Percentiles rank a stretch among this genome's conserved stretches.
phyloP scores from a whole-genome alignment of 1,284 basidiomycete genomes.

The Rhodotorula mucilaginosa region DNA sequence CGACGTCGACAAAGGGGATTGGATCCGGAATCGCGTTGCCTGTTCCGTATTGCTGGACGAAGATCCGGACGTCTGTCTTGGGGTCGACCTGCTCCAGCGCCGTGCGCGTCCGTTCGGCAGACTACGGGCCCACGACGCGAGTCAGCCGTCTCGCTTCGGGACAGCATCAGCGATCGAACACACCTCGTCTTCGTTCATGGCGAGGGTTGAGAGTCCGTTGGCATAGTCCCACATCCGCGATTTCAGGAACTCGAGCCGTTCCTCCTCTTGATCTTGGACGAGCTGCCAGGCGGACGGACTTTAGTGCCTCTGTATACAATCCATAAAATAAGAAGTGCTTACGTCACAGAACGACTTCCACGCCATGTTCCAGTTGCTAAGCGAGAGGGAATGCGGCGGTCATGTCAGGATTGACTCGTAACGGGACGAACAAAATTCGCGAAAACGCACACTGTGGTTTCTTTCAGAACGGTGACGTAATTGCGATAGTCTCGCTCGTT shows the following conservation, averaged over 20 bases:
- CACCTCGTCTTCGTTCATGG: conserved; percentile 85
- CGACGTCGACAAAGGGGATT: conserved; percentile 70
- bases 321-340: conserved; percentile 32
- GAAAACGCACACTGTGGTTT: conserved; percentile 56
- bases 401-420: not conserved
- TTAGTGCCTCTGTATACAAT: conserved; percentile 31
- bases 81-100: conserved; percentile 51
- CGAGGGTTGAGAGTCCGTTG: conserved; percentile 91
- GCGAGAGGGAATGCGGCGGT: no score
- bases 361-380: conserved; percentile 78
- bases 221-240: conserved; percentile 95
- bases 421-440: not conserved
- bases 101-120: conserved; percentile 80
- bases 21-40: conserved; percentile 79
- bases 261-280: conserved; percentile 94
- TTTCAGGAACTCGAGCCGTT: conserved; percentile 88
- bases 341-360: conserved; percentile 89
- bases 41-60: conserved; percentile 63
- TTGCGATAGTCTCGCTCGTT: conserved; percentile 90
- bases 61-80: conserved; percentile 41
- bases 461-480: conserved; percentile 75
- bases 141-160: not conserved
- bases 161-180: not conserved
- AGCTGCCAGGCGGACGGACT: conserved; percentile 51
- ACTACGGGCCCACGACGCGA: conserved; percentile 50